Base-by-base conservation (phyloP, 129 eudicot genomes). In the Escallonia rubra region DNA sequence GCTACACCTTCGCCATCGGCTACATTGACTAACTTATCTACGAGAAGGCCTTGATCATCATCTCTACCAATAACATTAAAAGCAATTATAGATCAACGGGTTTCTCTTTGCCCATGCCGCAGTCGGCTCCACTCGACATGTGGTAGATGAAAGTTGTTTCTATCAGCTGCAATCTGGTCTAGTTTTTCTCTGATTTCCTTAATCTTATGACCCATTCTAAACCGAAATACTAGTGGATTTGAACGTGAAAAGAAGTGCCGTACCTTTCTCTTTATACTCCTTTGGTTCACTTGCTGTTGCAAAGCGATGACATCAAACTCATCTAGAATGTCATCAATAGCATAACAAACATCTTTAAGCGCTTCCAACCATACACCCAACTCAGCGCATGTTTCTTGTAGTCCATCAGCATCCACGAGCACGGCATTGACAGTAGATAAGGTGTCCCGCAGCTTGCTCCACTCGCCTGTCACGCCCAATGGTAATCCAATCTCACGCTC, bases 391-490 rank as follows among this genome's bases (percentile, higher is more conserved):
- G 7, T 6, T 11, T 23, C 61, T 3, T 40, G 14, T 57, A 23
- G 10, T 6, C 23, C 23, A 11, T 57, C 61, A 6, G 41, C 61
- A 6, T 23, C 41, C 4, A 15, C 41, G 41, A 57, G 41, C 41
- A 5, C 41, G 61, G 41, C 41, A 6, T 57, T 40, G 41, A 57
- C 44, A 34, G 76, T 43, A 45, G 76, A 63, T 10, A 72, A 12
- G 7, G 55, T 72, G 70, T 10, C 41, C 10, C 53, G 23, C 4
- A 72, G 55, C 34, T 43, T 72, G 3, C 10, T 55, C 8, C 63
- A 23, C 39, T 72, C 72, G 43, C 41, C 8, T 63, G 52, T 62
- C 41, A 72, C 57, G 44, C 63, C 54, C 76, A 61, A 72, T 11
- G 66, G 47, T 41, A 38, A 6, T 7, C 43, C 45, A 56, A 72